These are phyloP conservation scores for Pterocarpus santalinus DNA, from an alignment of 306 rosid species.

Conservation along the genomic window DNA sequence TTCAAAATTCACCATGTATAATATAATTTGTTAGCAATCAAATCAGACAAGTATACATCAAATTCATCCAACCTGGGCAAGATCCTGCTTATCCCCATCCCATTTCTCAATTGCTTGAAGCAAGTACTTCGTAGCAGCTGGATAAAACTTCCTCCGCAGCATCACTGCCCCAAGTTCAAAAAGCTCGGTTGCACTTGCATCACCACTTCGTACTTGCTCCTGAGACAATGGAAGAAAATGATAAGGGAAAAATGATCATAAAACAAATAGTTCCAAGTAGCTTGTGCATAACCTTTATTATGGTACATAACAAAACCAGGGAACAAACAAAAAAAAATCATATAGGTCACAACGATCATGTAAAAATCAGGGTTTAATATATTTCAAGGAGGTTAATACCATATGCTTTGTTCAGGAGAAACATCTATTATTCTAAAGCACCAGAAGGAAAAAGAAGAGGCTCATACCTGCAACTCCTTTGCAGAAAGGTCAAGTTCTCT, in stretches of 20 bases:
- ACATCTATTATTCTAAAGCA: constrained; percentile 20
- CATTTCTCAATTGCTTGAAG: constrained; percentile 94
- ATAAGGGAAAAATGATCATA: background rate
- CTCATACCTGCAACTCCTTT: constrained; percentile 87
- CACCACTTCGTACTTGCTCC: constrained; percentile 98
- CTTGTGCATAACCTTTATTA: constrained; percentile 2
- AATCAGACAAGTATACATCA: constrained; percentile 20
- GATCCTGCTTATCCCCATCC: constrained; percentile 97
- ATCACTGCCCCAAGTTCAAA: constrained; percentile 99
- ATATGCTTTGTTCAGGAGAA: constrained; percentile 23
- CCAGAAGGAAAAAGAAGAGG: constrained; percentile 39
- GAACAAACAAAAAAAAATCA: background rate
- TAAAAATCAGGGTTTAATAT: constrained; percentile 23
- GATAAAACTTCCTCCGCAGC: constrained; percentile 94
- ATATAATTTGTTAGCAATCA: constrained; percentile 26
- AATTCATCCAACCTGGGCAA: constrained; percentile 79
- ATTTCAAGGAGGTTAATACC: constrained; percentile 27
- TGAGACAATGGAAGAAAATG: constrained; percentile 50
- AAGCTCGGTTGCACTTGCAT: constrained; percentile 87
- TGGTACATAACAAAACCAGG: constrained; percentile 11
- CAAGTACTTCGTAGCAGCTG: constrained; percentile 90
- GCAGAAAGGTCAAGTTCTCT: constrained; percentile 99
- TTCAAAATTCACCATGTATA: background rate
- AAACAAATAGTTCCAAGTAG: constrained; percentile 27
- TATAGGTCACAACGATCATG: background rate